phyloP scores from a whole-genome alignment of 2,329 filamentous ascomycete species.

The Dactylellina drechsleri region DNA sequence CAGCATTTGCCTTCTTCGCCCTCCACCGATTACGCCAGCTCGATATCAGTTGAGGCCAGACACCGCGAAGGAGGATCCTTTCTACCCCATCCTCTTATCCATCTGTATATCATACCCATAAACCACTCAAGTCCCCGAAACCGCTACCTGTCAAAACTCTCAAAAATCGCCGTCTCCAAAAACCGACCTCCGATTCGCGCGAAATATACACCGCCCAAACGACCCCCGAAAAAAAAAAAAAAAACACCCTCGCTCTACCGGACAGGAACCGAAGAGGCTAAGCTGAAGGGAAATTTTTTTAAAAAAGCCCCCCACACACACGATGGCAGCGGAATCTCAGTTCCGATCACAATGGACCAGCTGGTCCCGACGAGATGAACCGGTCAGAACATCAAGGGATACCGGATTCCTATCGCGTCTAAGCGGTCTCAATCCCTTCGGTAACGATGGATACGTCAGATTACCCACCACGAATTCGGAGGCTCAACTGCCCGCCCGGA shows the following conservation, averaged over 20 bases:
- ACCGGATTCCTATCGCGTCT: slow-evolving; percentile 79
- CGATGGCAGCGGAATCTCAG: slow-evolving; percentile 80
- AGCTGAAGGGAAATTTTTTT: slow-evolving; percentile 18
- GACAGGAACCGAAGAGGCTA: slow-evolving; percentile 39
- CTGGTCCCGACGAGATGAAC: slow-evolving; percentile 86
- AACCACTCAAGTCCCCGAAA: neutral
- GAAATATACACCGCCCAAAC: slow-evolving; percentile 27
- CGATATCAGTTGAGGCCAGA: neutral
- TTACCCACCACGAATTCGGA: slow-evolving; percentile 79
- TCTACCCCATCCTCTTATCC: too few relatives aligned
- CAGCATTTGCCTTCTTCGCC: slow-evolving; percentile 6
- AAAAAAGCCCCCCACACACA: slow-evolving; percentile 25
- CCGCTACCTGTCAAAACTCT: neutral
- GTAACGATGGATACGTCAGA: slow-evolving; percentile 84
- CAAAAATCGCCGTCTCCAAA: neutral
- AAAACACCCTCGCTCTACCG: slow-evolving; percentile 18
- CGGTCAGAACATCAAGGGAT: slow-evolving; percentile 74
- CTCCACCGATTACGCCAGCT: slow-evolving; percentile 29
- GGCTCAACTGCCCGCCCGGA: slow-evolving; percentile 85
- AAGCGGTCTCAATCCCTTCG: slow-evolving; percentile 87
- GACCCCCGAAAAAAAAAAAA: slow-evolving; percentile 28
- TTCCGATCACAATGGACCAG: slow-evolving; percentile 79
- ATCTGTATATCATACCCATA: slow-evolving; percentile 1
- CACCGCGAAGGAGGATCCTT: neutral
- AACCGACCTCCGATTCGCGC: slow-evolving; percentile 6